Evolutionary conservation across 2,329 filamentous ascomycete genomes (phyloP), one percentile per base, ranked within the genome.

Genomic region (Phyllosticta citriasiana): DNA sequence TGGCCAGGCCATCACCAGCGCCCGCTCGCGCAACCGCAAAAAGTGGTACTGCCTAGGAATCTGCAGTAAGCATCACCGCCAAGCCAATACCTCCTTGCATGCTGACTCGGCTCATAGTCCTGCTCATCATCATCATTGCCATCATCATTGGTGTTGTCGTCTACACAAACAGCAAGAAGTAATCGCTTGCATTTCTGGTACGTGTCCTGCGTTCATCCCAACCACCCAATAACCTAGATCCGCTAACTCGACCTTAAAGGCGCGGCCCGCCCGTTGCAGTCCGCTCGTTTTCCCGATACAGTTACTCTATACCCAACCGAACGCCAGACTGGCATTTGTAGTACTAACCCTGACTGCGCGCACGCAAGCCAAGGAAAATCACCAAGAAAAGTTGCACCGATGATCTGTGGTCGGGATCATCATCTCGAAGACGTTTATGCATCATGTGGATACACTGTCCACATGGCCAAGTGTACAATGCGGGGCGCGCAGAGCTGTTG

Each of bases 11-110:
- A 88, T 96, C 64, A 81, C 82, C 64, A 96, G 89, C 67, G 93
- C 93, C 8, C 82, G 88, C 59, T 66, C 66, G 64, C 69, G 71
- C 60, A 72, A 84, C 85, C 67, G 89, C 88, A 96, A 95, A 91
- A 97, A 97, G 88, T 97, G 91, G 92, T 92, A 89, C 73, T 96
- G 91, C 80, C 77, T 96, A 67, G 86, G 87, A 69, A 90, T 97
- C 70, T 78, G 81, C 47, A 30, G 61, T 62, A 60, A 60, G 61
- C 53, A 40, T 53, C 51, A 27, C 53, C 55, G 35, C 51, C 35
- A 26, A 56, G 53, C 5, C 25, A 10, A 8, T 30, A 16, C 26
- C 51, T 54, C 55, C 50, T 33, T 53, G 40, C 47, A 50, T 53
- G 52, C 50, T 60, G 53, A 57, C 14, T 64, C 51, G 25, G 27